Conservation (phyloP, 108 stramenopile genomes). For the Skeletonema potamos region DNA sequence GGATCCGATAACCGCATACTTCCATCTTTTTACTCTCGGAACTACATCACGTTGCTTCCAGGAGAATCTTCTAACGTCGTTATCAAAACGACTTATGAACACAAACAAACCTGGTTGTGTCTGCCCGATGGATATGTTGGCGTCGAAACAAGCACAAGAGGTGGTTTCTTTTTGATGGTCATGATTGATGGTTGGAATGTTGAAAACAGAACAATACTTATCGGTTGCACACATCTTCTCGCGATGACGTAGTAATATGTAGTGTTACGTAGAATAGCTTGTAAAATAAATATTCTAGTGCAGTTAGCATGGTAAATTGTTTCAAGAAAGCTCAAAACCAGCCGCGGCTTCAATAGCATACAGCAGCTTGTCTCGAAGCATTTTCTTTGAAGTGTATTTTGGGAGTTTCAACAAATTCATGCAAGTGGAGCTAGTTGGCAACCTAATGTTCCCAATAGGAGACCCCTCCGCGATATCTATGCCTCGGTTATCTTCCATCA, state of each 20-base stretch:
- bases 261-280: background rate
- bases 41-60: slow-evolving; percentile 31
- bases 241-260: background rate
- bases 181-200: slow-evolving; percentile 38
- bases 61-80: slow-evolving; percentile 13
- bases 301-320: background rate
- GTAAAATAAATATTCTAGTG: background rate
- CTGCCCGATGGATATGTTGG: slow-evolving; percentile 5
- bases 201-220: background rate
- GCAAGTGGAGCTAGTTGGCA: slow-evolving; percentile 93
- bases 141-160: background rate
- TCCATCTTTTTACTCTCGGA: slow-evolving; percentile 18
- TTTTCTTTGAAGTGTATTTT: slow-evolving; percentile 80
- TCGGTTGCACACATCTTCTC: background rate
- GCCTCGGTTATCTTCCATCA: slow-evolving; percentile 60
- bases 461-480: slow-evolving; percentile 45
- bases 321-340: slow-evolving; percentile 94
- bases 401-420: slow-evolving; percentile 99
- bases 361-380: slow-evolving; percentile 88
- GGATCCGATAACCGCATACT: slow-evolving; percentile 12
- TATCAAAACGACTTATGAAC: background rate
- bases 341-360: slow-evolving; percentile 95
- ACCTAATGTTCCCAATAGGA: slow-evolving; percentile 48
- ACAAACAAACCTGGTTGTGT: background rate
- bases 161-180: slow-evolving; percentile 6